Evolutionary conservation across 2,329 filamentous ascomycete species (phyloP).

Genomic region (Pestalotiopsis sp.): DNA sequence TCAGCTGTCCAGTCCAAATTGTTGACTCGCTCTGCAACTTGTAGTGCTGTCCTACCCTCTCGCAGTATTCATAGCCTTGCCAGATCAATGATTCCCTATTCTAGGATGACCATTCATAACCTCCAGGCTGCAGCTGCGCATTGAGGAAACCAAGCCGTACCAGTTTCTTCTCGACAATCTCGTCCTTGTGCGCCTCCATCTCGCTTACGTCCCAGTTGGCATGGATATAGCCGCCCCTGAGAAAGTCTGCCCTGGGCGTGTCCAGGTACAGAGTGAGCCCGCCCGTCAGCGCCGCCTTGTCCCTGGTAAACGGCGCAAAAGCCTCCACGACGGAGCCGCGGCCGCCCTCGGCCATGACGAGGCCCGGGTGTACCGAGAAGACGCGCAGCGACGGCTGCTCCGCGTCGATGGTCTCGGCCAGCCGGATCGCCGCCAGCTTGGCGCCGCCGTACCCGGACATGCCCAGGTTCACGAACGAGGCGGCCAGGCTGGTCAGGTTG

Average conservation of each 20-base stretch:
- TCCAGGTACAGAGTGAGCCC: not conserved
- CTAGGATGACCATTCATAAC: not conserved
- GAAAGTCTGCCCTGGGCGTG: not conserved
- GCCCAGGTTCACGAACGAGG: constrained; percentile 21
- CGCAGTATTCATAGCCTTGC: not conserved
- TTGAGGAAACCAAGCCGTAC: not conserved
- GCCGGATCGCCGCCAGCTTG: constrained; percentile 26
- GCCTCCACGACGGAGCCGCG: constrained; percentile 22
- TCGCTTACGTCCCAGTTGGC: not conserved
- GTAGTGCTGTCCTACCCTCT: not conserved
- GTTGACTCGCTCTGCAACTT: not conserved
- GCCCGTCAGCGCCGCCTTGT: constrained; percentile 32
- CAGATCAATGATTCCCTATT: not conserved
- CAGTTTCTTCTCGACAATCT: not conserved
- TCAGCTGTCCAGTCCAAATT: not conserved
- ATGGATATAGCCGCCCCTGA: not conserved
- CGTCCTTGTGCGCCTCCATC: not conserved
- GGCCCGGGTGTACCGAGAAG: constrained; percentile 25
- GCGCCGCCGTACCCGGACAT: constrained; percentile 24
- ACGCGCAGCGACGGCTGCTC: constrained; percentile 26
- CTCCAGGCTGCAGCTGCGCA: not conserved
- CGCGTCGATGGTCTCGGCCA: constrained; percentile 26
- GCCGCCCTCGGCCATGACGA: constrained; percentile 23
- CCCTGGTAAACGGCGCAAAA: constrained; percentile 29
- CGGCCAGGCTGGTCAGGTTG: constrained; percentile 25